A percentile compares a stretch with the other conserved stretches of the same genome.
phyloP scores from a whole-genome alignment of 306 rosid genomes.

The Pachyrhizus erosus region DNA sequence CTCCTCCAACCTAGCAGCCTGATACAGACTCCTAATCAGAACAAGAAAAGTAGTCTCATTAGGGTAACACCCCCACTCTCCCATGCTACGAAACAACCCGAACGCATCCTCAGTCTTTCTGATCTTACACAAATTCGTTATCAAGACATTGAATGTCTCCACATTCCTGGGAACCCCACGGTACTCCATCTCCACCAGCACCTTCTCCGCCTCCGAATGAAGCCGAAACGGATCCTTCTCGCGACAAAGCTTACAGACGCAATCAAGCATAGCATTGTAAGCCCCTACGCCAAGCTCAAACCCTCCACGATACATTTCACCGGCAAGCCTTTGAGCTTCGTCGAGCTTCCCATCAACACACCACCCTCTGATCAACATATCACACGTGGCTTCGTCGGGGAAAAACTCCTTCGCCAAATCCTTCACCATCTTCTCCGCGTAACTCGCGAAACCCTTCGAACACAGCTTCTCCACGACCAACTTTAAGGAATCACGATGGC shows the following conservation, averaged over 20 bases:
- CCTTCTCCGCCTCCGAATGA: slow-evolving; percentile 66
- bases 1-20: slow-evolving; percentile 79
- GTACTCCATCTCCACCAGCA: slow-evolving; percentile 72
- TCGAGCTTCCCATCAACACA: slow-evolving; percentile 73
- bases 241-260: slow-evolving; percentile 75
- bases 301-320: slow-evolving; percentile 87
- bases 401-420: slow-evolving; percentile 70
- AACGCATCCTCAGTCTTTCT: slow-evolving; percentile 74
- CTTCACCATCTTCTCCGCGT: slow-evolving; percentile 82
- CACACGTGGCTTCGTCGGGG: slow-evolving; percentile 68
- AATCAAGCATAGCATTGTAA: slow-evolving; percentile 77
- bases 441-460: slow-evolving; percentile 64
- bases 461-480: slow-evolving; percentile 77
- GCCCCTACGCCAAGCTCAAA: slow-evolving; percentile 71
- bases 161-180: slow-evolving; percentile 78
- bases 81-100: slow-evolving; percentile 60
- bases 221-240: slow-evolving; percentile 74
- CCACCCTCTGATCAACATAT: slow-evolving; percentile 72
- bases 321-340: slow-evolving; percentile 74
- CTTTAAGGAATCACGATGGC: slow-evolving; percentile 57
- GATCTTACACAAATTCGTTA: slow-evolving; percentile 75
- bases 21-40: slow-evolving; percentile 72
- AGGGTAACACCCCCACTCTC: slow-evolving; percentile 71
- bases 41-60: slow-evolving; percentile 61
- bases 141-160: slow-evolving; percentile 82